Percentiles rank a stretch among this genome's conserved stretches.
These are phyloP conservation scores for Neurospora sp. DNA, from an alignment of 495 filamentous ascomycete genomes.

Conservation along the genomic window DNA sequence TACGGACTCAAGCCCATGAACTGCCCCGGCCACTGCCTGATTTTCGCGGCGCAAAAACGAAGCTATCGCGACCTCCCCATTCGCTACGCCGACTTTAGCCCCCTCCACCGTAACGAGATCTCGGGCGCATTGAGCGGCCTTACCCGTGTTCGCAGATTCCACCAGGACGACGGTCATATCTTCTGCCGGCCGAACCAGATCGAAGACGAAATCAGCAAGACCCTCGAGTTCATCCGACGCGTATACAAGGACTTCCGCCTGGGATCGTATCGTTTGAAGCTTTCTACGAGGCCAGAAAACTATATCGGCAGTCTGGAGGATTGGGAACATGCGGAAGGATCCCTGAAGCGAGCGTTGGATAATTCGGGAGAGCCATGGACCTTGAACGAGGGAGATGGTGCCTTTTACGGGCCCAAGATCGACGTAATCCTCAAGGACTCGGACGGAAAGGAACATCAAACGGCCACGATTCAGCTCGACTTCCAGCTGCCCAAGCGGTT, in stretches of 20 bases:
- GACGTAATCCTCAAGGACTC: constrained; percentile 77
- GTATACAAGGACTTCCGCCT: constrained; percentile 68
- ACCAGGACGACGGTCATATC: constrained; percentile 94
- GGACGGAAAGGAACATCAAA: constrained; percentile 82
- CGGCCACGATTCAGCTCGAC: constrained; percentile 86
- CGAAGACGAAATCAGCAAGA: constrained; percentile 64
- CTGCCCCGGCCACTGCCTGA: constrained; percentile 86
- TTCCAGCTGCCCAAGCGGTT: constrained; percentile 88
- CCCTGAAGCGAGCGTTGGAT: constrained; percentile 59
- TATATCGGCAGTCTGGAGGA: constrained; percentile 71
- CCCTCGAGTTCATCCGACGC: constrained; percentile 69
- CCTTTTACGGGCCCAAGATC: constrained; percentile 94
- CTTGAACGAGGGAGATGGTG: constrained; percentile 72
- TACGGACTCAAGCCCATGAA: constrained; percentile 97
- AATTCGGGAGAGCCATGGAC: constrained; percentile 56
- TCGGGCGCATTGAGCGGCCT: constrained; percentile 79
- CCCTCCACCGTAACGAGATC: constrained; percentile 81
- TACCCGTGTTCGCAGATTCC: constrained; percentile 83
- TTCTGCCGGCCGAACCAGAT: constrained; percentile 85
- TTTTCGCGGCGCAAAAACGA: constrained; percentile 61
- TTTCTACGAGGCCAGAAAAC: constrained; percentile 74
- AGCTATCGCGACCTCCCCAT: constrained; percentile 79
- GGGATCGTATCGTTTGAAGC: constrained; percentile 60
- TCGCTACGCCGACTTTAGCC: constrained; percentile 87
- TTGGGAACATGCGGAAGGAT: constrained; percentile 72